Percentiles rank a stretch among this genome's conserved stretches.
Conservation (phyloP, 2,329 filamentous ascomycete genomes). For the Dothistroma pini region DNA sequence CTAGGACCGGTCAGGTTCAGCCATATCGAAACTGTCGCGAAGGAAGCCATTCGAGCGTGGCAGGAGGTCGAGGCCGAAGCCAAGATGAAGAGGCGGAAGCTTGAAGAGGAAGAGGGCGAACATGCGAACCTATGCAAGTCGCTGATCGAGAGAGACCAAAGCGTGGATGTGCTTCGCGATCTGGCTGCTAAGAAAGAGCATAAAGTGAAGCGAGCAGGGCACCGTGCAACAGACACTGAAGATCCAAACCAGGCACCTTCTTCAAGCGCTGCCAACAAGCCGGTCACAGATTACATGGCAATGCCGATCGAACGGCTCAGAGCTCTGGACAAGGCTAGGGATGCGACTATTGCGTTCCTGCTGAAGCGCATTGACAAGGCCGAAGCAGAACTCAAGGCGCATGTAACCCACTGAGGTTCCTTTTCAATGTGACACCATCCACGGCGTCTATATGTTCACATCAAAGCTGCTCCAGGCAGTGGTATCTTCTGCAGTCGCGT, state of each 20-base stretch:
- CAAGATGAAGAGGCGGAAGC: constrained; percentile 31
- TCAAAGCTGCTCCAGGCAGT: not conserved
- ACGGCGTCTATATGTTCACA: not conserved
- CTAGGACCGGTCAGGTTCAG: constrained; percentile 52
- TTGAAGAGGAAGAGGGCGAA: constrained; percentile 33
- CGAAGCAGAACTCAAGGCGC: constrained; percentile 35
- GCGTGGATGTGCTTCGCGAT: constrained; percentile 45
- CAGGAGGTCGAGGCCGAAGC: constrained; percentile 32
- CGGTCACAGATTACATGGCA: constrained; percentile 39
- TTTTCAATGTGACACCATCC: no score
- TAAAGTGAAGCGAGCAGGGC: constrained; percentile 29
- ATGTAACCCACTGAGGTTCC: not conserved
- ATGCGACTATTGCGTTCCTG: constrained; percentile 52
- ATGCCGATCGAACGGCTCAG: constrained; percentile 42
- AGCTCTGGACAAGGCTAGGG: constrained; percentile 48
- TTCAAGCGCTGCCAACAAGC: constrained; percentile 7
- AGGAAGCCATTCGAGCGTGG: constrained; percentile 46
- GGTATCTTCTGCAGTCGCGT: not conserved
- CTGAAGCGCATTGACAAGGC: constrained; percentile 52
- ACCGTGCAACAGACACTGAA: constrained; percentile 7
- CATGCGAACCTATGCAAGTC: constrained; percentile 39
- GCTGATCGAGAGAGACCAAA: constrained; percentile 47
- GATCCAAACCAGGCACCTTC: not conserved
- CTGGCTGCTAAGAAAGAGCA: constrained; percentile 46
- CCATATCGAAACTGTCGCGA: constrained; percentile 50